phyloP scores from a whole-genome alignment of 1,284 basidiomycete genomes.

The Violaceomyces palustris region DNA sequence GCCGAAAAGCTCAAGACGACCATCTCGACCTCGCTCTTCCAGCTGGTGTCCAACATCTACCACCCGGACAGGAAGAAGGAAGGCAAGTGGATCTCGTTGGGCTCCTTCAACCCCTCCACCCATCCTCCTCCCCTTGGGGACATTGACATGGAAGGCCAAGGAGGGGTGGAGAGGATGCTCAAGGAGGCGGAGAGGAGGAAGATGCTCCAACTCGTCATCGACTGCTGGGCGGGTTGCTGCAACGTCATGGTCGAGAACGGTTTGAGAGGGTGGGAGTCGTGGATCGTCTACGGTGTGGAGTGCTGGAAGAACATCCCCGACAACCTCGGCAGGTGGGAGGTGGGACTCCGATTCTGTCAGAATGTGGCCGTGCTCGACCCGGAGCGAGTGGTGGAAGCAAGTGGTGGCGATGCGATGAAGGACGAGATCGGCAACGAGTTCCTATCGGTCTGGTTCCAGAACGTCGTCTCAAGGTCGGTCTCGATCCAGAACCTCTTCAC shows the following conservation, averaged over 20 bases:
- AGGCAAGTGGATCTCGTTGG: constrained; percentile 16
- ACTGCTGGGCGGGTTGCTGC: constrained; percentile 73
- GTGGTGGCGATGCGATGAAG: constrained; percentile 1
- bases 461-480: constrained; percentile 23
- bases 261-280: constrained; percentile 65
- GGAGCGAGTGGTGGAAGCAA: constrained; percentile 4
- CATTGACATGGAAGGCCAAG: not conserved
- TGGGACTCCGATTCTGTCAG: constrained; percentile 67
- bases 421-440: constrained; percentile 25
- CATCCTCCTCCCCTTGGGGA: too few species aligned
- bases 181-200: constrained; percentile 48
- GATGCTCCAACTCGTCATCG: constrained; percentile 61
- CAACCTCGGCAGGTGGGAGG: constrained; percentile 60
- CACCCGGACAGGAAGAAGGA: constrained; percentile 32
- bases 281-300: constrained; percentile 60
- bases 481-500: constrained; percentile 35
- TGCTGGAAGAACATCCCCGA: constrained; percentile 64
- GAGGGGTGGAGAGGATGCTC: constrained; percentile 19
- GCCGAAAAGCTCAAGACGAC: constrained; percentile 59
- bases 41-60: constrained; percentile 61
- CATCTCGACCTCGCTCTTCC: constrained; percentile 64
- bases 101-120: too few species aligned
- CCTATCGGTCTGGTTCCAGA: constrained; percentile 37
- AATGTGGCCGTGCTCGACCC: constrained; percentile 66
- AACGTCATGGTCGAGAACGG: constrained; percentile 64